Percentiles rank a stretch among this genome's conserved stretches.
Evolutionary conservation across 192 early-diverging fungal species (phyloP).

Genomic region (Umbelopsis sp.): DNA sequence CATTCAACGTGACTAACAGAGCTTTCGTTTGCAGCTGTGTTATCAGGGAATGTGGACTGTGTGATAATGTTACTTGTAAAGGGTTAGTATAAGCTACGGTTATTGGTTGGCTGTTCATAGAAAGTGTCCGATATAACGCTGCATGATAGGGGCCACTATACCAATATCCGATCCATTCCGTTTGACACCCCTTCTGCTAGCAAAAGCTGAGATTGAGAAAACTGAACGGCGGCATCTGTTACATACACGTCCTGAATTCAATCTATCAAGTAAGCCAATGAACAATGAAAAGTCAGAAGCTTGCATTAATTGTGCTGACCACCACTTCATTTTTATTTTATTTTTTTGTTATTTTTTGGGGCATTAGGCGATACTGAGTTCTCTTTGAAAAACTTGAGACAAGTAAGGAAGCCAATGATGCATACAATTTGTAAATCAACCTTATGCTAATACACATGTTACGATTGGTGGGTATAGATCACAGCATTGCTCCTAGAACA

Average conservation of each 20-base stretch:
- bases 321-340: no score
- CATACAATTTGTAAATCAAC: not conserved
- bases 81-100: slow-evolving; percentile 21
- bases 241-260: not conserved
- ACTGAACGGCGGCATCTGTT: not conserved
- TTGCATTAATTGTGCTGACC: not conserved
- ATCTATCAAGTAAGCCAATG: not conserved
- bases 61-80: slow-evolving; percentile 29
- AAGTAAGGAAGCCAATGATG: not conserved
- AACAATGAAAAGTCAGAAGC: not conserved
- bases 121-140: not conserved
- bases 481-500: slow-evolving; percentile 10
- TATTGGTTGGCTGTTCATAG: not conserved
- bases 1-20: not conserved
- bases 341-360: not conserved
- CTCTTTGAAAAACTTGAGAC: slow-evolving; percentile 10
- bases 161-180: slow-evolving; percentile 43
- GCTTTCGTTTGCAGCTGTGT: slow-evolving; percentile 26
- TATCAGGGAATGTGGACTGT: slow-evolving; percentile 38
- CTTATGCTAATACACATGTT: not conserved
- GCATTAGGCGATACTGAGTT: not conserved
- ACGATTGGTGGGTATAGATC: not conserved
- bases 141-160: slow-evolving; percentile 30
- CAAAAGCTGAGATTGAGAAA: slow-evolving; percentile 27
- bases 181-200: slow-evolving; percentile 36